Base-by-base conservation (phyloP, 148 eudicot species). In the Rheum nobile region DNA sequence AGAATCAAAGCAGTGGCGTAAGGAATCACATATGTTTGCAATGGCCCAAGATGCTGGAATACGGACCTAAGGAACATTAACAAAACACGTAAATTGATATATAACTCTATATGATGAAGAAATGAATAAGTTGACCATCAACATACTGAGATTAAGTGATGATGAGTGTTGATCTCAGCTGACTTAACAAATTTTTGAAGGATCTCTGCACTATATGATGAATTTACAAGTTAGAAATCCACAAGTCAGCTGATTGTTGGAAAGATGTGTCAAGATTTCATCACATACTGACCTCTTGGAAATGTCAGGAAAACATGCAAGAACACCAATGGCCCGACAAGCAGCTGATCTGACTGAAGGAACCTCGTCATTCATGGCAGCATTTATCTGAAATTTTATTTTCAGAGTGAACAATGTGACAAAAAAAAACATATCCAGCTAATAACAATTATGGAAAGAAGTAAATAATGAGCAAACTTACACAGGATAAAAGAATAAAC, bases 41-140 rank as follows among this genome's bases (percentile, higher is more conserved):
- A 95, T 76, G 79, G 98, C 97, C 98, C 98, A 95, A 24, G 98
- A 88, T 72, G 98, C 96, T 74, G 96, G 85, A 73, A 94, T 87
- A 34, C 98, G 97, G 32, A 95, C 98, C 98, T 93, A 81, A 74
- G 81, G 75, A 75, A 75, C 39, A 63, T 26, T 22, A 69, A 29
- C 32, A n/a, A 50, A 59, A 50, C 6, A 74, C 16, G 34, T 21
- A 65, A 65, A 31, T 0, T 55, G 39, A 24, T 31, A 31, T 65
- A 32, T 28, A 65, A 14, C 39, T 65, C 39, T 31, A 65, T 17
- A 65, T 29, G 67, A 57, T 13, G 70, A 34, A 4, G 16, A 63
- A 0, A 14, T 14, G 37, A 63, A 16, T 16, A 65, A 65, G 10
- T 13, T 32, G 39, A 65, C 14, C 39, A 39, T 39, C 38, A 52